A percentile compares a stretch with the other conserved stretches of the same genome.
phyloP scores from a whole-genome alignment of 768 basidiomycete genomes.

The Suillus cothurnatus region DNA sequence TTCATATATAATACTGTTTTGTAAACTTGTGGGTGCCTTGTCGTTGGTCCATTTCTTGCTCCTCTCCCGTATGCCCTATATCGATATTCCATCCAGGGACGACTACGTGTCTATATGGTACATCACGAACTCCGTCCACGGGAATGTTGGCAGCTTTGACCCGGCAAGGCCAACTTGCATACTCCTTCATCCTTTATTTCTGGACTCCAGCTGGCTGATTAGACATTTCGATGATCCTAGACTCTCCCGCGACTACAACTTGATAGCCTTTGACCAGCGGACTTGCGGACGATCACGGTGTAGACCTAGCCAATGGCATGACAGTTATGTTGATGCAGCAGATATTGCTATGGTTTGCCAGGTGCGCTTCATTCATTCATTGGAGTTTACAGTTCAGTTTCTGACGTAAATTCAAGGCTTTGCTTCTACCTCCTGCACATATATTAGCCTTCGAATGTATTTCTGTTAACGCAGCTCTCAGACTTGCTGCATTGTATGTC shows the following conservation, averaged over 20 bases:
- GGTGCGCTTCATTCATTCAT: slow-evolving; percentile 40
- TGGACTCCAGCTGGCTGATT: slow-evolving; percentile 70
- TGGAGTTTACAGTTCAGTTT: background rate
- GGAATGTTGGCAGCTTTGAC: slow-evolving; percentile 69
- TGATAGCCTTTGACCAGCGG: slow-evolving; percentile 77
- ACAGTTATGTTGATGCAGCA: slow-evolving; percentile 79
- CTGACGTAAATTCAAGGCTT: slow-evolving; percentile 39
- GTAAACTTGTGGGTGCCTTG: slow-evolving; percentile 5
- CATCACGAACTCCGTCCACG: slow-evolving; percentile 58
- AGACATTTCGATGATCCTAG: slow-evolving; percentile 70
- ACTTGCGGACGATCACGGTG: slow-evolving; percentile 58
- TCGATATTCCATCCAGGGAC: slow-evolving; percentile 61
- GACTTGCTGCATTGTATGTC: slow-evolving; percentile 67
- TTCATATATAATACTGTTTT: slow-evolving; percentile 22
- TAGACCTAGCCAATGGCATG: slow-evolving; percentile 57
- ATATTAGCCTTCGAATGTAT: slow-evolving; percentile 69
- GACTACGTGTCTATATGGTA: slow-evolving; percentile 78
- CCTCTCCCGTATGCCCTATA: slow-evolving; percentile 57
- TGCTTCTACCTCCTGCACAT: slow-evolving; percentile 69
- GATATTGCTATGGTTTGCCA: slow-evolving; percentile 70
- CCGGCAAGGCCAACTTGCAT: slow-evolving; percentile 65
- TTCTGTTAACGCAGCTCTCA: slow-evolving; percentile 57
- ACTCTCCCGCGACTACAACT: slow-evolving; percentile 57
- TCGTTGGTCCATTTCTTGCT: slow-evolving; percentile 1
- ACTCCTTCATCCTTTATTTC: slow-evolving; percentile 66